Evolutionary conservation across 108 stramenopile genomes (phyloP).

Genomic region (Cyclostephanos tholiformis): DNA sequence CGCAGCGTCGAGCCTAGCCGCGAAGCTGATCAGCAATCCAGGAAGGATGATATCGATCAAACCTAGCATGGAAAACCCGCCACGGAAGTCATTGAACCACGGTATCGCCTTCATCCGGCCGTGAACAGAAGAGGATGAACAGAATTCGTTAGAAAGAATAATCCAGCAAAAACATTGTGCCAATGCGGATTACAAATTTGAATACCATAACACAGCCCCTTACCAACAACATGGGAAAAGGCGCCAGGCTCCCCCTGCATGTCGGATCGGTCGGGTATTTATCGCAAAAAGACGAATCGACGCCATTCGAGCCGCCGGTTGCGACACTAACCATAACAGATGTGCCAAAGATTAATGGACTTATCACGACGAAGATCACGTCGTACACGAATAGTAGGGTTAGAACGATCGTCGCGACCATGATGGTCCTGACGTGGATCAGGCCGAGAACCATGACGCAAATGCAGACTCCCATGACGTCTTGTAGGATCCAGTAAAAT

Average conservation of each 20-base stretch:
- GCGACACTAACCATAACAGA: slow-evolving; percentile 91
- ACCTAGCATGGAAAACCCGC: slow-evolving; percentile 87
- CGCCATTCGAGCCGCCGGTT: slow-evolving; percentile 65
- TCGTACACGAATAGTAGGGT: slow-evolving; percentile 86
- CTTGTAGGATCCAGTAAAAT: slow-evolving; percentile 89
- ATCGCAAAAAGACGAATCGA: slow-evolving; percentile 79
- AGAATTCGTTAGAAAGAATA: too few relatives aligned
- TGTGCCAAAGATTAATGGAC: slow-evolving; percentile 74
- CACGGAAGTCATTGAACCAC: slow-evolving; percentile 75
- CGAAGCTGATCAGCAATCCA: slow-evolving; percentile 69
- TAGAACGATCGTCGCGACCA: slow-evolving; percentile 82
- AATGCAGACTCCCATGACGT: slow-evolving; percentile 87
- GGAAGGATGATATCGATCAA: slow-evolving; percentile 92
- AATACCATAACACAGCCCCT: neutral
- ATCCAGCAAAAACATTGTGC: neutral
- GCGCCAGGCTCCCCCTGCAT: slow-evolving; percentile 74
- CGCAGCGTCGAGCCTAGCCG: slow-evolving; percentile 73
- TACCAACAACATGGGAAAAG: slow-evolving; percentile 86
- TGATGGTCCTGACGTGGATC: slow-evolving; percentile 78
- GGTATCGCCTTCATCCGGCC: slow-evolving; percentile 26
- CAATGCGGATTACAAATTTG: neutral
- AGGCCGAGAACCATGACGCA: slow-evolving; percentile 82
- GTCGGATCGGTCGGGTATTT: slow-evolving; percentile 82
- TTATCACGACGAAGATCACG: slow-evolving; percentile 92
- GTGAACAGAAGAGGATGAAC: neutral